Conservation (phyloP, 371 early-diverging fungal species). For the Mucor indicus region DNA sequence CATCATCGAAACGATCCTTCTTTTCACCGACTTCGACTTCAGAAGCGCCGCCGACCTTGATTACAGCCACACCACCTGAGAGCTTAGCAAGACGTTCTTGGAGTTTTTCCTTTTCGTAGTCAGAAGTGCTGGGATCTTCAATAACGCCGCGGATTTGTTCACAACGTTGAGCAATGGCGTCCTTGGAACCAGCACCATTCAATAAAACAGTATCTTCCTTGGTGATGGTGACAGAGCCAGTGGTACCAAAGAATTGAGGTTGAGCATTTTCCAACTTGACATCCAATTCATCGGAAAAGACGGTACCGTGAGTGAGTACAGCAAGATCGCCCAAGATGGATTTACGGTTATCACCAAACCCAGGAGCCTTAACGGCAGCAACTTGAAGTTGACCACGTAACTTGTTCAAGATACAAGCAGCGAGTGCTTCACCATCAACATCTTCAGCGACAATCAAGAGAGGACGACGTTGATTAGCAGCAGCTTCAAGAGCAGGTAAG, state of each 20-base stretch:
- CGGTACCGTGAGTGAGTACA: slow-evolving; percentile 90
- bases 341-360: slow-evolving; percentile 99
- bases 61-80: slow-evolving; percentile 97
- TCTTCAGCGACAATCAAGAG: slow-evolving; percentile 97
- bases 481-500: slow-evolving; percentile 91
- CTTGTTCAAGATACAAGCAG: slow-evolving; percentile 98
- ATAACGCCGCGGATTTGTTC: slow-evolving; percentile 95
- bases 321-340: slow-evolving; percentile 95
- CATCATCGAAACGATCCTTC: slow-evolving; percentile 97
- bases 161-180: slow-evolving; percentile 84
- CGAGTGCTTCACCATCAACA: slow-evolving; percentile 97
- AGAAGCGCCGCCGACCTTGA: slow-evolving; percentile 94
- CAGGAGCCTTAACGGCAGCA: slow-evolving; percentile 96
- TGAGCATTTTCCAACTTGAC: slow-evolving; percentile 92
- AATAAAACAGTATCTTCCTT: slow-evolving; percentile 98
- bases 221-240: slow-evolving; percentile 87
- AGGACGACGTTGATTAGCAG: slow-evolving; percentile 94
- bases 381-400: slow-evolving; percentile 97
- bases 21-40: slow-evolving; percentile 99
- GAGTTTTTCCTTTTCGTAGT: slow-evolving; percentile 97
- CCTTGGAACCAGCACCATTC: slow-evolving; percentile 91
- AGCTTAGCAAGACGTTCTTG: slow-evolving; percentile 98
- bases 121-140: slow-evolving; percentile 74
- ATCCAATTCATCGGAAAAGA: slow-evolving; percentile 95
- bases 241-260: slow-evolving; percentile 87